These are phyloP conservation scores for Aspergillus campestris DNA, from an alignment of 495 filamentous ascomycete genomes.

Conservation along the genomic window DNA sequence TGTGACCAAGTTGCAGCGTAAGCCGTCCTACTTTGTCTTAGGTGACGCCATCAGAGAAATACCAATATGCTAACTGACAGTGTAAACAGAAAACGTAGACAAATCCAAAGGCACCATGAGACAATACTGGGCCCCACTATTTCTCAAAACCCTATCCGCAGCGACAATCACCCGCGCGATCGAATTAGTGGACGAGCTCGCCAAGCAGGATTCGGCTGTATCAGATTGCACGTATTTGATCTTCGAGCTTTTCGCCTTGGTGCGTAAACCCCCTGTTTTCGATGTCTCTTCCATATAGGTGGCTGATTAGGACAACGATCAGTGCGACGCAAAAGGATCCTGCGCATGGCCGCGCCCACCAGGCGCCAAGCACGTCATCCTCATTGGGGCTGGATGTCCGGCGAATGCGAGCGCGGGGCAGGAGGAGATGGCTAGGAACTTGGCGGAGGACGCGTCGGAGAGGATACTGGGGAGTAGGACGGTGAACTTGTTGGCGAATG, in stretches of 20 bases:
- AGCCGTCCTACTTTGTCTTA: not conserved
- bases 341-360: conserved; percentile 6
- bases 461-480: not conserved
- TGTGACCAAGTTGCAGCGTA: conserved; percentile 5
- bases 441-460: not conserved
- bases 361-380: conserved; percentile 5
- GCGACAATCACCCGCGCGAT: conserved; percentile 3
- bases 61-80: not conserved
- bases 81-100: conserved; percentile 2
- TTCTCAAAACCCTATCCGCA: not conserved
- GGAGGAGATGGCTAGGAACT: conserved; percentile 1
- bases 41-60: not conserved
- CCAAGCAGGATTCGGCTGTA: not conserved
- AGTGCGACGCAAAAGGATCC: conserved; percentile 4
- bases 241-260: conserved; percentile 3
- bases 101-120: conserved; percentile 9
- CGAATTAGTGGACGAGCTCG: conserved; percentile 3
- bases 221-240: conserved; percentile 9
- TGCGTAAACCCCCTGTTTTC: not conserved
- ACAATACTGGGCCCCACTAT: conserved; percentile 7
- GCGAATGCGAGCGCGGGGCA: conserved; percentile 1
- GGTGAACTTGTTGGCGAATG: not conserved
- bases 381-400: conserved; percentile 7
- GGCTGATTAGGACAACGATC: too few species aligned
- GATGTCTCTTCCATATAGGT: too few species aligned